A percentile compares a stretch with the other conserved stretches of the same genome.
Conservation (phyloP, 495 filamentous ascomycete species). For the Hypoxylon fragiforme region DNA sequence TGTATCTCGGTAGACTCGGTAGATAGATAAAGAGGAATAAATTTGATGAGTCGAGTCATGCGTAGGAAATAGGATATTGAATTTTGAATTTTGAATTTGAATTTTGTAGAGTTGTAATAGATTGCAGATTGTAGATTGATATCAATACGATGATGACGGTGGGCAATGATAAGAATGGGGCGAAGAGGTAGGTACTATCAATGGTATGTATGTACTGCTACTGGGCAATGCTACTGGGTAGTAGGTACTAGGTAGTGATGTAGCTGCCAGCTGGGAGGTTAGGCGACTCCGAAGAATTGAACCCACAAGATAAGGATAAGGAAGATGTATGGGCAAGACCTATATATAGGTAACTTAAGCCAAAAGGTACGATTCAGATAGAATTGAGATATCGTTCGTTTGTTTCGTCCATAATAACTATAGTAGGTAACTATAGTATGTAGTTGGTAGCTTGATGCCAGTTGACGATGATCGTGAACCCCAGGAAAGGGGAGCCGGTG, state of each 20-base stretch:
- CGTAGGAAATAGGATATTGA: too few species aligned
- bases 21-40: too few species aligned
- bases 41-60: too few species aligned
- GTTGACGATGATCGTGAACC: constrained; percentile 32
- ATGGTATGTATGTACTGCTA: too few species aligned
- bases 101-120: too few species aligned
- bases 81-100: too few species aligned
- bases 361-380: constrained; percentile 13
- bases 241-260: too few species aligned
- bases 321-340: background rate
- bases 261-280: too few species aligned
- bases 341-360: background rate
- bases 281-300: constrained; percentile 18
- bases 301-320: constrained; percentile 22
- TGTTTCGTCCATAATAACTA: constrained; percentile 28
- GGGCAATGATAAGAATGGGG: constrained; percentile 9
- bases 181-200: constrained; percentile 10
- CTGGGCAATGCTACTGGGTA: too few species aligned
- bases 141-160: constrained; percentile 19
- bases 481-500: constrained; percentile 15
- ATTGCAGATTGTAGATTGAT: too few species aligned
- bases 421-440: too few species aligned
- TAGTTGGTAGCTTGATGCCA: constrained; percentile 7
- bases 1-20: constrained; percentile 4
- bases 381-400: constrained; percentile 14